Evolutionary conservation across 2,329 filamentous ascomycete genomes (phyloP).

Genomic region (Reticulascus tulasneorum): DNA sequence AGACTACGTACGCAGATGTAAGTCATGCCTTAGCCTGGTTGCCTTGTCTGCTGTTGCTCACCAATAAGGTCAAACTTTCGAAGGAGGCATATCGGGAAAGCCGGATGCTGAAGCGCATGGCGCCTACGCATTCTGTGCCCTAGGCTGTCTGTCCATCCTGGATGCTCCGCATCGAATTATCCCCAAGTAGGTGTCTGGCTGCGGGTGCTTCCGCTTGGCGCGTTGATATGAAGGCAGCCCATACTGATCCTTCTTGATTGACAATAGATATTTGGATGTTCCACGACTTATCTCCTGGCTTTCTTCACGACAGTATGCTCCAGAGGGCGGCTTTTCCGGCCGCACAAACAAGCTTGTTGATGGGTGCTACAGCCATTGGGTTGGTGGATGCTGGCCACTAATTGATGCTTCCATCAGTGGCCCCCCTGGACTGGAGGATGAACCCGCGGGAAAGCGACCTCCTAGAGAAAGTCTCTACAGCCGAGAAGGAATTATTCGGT

Average conservation of each 20-base stretch:
- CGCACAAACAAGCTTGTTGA: constrained; percentile 97
- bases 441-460: constrained; percentile 24
- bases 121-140: constrained; percentile 90
- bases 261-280: constrained; percentile 69
- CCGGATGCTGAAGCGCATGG: constrained; percentile 91
- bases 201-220: background rate
- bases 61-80: constrained; percentile 76
- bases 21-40: constrained; percentile 29
- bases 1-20: constrained; percentile 78
- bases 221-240: constrained; percentile 27
- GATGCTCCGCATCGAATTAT: constrained; percentile 74
- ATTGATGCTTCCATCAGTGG: constrained; percentile 73
- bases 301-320: constrained; percentile 80
- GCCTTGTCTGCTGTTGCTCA: constrained; percentile 4
- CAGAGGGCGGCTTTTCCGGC: constrained; percentile 89
- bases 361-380: constrained; percentile 98
- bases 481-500: constrained; percentile 79
- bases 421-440: constrained; percentile 24
- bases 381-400: constrained; percentile 90
- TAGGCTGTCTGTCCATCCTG: constrained; percentile 84
- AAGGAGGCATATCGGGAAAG: constrained; percentile 85
- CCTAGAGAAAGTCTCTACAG: constrained; percentile 60
- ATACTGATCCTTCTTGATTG: constrained; percentile 21
- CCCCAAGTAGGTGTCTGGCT: constrained; percentile 53
- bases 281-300: constrained; percentile 80